Evolutionary conservation across 1,284 basidiomycete genomes (phyloP), one percentile per base, ranked within the genome.

Genomic region (Ganoderma sp.): DNA sequence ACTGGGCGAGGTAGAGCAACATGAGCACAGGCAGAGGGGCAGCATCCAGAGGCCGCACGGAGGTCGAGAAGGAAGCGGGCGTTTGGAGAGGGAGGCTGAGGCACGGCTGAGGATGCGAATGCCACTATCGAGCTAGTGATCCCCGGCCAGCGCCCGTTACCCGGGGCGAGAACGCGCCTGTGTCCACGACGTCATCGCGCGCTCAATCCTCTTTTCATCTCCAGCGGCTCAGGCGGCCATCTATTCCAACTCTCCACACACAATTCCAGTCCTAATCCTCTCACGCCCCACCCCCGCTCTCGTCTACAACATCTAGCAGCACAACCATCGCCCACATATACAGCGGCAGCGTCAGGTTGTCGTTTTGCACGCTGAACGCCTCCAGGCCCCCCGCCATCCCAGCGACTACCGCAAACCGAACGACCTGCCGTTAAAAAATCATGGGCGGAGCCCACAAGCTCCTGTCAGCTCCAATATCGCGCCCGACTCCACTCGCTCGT

Each of bases 291-390:
- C 58, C 39, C 39, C 58, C 58, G 10, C 19, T 42, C 58, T 60
- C 14, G 39, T 57, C 63, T 78, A 78, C 69, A 73, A 85, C 81
- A 74, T 81, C 82, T 62, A 81, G 83, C 57, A 91, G 79, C 57
- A 87, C 88, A 58, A 92, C 79, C 83, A 91, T 84, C 78, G 89
- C 90, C 94, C 95, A 97, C 82, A 94, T 90, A 78, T 92, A 97
- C 79, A 97, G 81, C 28, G 95, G 95, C 69, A 97, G 81, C 42
- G 94, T 94, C 73, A 98, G 84, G 79, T 98, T 98, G 80, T 98
- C 96, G 80, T 98, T 98, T 80, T 98, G 96, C 76, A 91, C 90
- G 25, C 93, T 94, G 66, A 96, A 81, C 19, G 94, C 96, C 80
- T 98, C 96, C 73, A 98, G 84, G 63, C 94, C 78, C 2, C 90